Evolutionary conservation across 2,329 filamentous ascomycete genomes (phyloP).

Genomic region (Harringtonia aguacate): DNA sequence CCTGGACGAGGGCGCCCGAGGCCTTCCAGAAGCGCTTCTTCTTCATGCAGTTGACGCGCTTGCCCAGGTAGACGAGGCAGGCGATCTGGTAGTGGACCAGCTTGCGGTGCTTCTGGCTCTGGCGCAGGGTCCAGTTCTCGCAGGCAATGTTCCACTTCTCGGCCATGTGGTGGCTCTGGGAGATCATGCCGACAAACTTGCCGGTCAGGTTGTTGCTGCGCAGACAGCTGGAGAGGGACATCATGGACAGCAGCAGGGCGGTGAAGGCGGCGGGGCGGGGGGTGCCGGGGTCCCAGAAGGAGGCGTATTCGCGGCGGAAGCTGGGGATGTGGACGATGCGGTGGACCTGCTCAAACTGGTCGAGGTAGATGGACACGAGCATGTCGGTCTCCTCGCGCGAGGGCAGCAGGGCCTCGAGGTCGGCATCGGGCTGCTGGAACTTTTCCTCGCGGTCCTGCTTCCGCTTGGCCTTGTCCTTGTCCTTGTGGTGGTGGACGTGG

Average conservation of each 20-base stretch:
- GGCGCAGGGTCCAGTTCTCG: slow-evolving; percentile 41
- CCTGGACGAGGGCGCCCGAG: slow-evolving; percentile 43
- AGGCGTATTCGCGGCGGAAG: slow-evolving; percentile 43
- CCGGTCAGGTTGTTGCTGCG: slow-evolving; percentile 39
- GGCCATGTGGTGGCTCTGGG: slow-evolving; percentile 42
- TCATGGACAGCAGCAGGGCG: slow-evolving; percentile 47
- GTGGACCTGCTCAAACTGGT: slow-evolving; percentile 26
- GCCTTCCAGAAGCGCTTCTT: slow-evolving; percentile 55
- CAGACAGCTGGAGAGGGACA: slow-evolving; percentile 48
- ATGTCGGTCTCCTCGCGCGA: slow-evolving; percentile 20
- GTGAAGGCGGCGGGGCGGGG: slow-evolving; percentile 42
- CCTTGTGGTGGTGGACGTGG: slow-evolving; percentile 40
- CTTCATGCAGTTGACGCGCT: slow-evolving; percentile 50
- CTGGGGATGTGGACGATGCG: slow-evolving; percentile 47
- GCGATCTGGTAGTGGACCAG: slow-evolving; percentile 51
- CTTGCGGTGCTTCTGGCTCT: slow-evolving; percentile 51
- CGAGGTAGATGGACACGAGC: slow-evolving; percentile 24
- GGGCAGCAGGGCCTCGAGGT: slow-evolving; percentile 36
- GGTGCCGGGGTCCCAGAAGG: slow-evolving; percentile 39
- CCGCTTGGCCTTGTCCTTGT: slow-evolving; percentile 44
- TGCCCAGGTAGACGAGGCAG: slow-evolving; percentile 49
- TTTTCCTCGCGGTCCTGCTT: slow-evolving; percentile 40
- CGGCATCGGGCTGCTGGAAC: slow-evolving; percentile 34
- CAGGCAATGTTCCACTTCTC: slow-evolving; percentile 46
- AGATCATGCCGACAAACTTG: slow-evolving; percentile 48